Percentiles rank a stretch among this genome's conserved stretches.
These are phyloP conservation scores for Thielaviopsis euricoi DNA, from an alignment of 2,329 filamentous ascomycete species.

Conservation along the genomic window DNA sequence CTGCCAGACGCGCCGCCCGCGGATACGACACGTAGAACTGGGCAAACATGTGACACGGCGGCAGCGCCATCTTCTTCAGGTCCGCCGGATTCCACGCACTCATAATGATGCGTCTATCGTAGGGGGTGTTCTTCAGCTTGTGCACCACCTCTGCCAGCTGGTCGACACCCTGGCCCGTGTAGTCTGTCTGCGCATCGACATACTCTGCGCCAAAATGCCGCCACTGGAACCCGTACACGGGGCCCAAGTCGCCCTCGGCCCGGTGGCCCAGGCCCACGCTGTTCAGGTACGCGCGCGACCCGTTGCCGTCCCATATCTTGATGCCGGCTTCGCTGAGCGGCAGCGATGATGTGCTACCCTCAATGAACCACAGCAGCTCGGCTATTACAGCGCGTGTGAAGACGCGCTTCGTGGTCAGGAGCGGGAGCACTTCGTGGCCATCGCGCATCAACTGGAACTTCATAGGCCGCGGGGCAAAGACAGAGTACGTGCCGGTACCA, in stretches of 20 bases:
- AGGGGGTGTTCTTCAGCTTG: conserved; percentile 69
- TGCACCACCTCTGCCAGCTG: conserved; percentile 81
- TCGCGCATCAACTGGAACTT: conserved; percentile 65
- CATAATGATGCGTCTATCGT: conserved; percentile 79
- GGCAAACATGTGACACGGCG: conserved; percentile 94
- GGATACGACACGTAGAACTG: conserved; percentile 86
- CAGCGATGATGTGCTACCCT: conserved; percentile 63
- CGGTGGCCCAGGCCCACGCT: conserved; percentile 65
- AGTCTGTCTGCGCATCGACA: conserved; percentile 60
- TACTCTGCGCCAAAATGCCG: conserved; percentile 93
- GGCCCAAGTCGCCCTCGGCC: conserved; percentile 76
- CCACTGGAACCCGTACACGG: conserved; percentile 98
- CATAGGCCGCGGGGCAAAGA: conserved; percentile 75
- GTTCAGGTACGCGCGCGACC: conserved; percentile 79
- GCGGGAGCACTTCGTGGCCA: conserved; percentile 55
- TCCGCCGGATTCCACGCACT: conserved; percentile 89
- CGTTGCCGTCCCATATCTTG: conserved; percentile 98
- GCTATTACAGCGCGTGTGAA: conserved; percentile 79
- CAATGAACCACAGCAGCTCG: conserved; percentile 92
- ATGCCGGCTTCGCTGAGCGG: conserved; percentile 64
- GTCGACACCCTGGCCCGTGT: conserved; percentile 77
- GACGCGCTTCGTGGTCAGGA: conserved; percentile 94
- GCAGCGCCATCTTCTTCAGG: conserved; percentile 73
- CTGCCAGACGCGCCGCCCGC: conserved; percentile 12
- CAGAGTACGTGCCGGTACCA: conserved; percentile 77